phyloP scores from a whole-genome alignment of 2,329 filamentous ascomycete genomes.

The Fusarium sp. region DNA sequence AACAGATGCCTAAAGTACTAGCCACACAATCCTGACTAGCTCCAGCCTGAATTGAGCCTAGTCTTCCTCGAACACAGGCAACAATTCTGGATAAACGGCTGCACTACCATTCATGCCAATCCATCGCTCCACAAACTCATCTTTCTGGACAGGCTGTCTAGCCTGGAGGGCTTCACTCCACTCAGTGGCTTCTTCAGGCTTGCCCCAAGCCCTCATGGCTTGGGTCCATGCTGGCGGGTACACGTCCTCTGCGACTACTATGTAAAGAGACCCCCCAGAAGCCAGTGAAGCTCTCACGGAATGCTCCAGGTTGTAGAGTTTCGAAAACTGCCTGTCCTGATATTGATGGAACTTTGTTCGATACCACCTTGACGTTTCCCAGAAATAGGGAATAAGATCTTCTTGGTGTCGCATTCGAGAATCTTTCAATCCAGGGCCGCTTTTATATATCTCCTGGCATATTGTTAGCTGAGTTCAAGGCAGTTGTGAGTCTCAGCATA shows the following conservation, averaged over 20 bases:
- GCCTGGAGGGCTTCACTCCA: too few species aligned
- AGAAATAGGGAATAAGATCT: not conserved
- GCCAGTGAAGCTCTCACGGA: not conserved
- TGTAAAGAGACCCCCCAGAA: not conserved
- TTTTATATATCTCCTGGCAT: too few species aligned
- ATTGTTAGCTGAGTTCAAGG: not conserved
- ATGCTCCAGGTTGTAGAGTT: not conserved
- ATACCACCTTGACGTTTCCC: not conserved
- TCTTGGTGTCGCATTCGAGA: not conserved
- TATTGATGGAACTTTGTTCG: not conserved
- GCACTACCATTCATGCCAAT: too few species aligned
- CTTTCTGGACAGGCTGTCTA: too few species aligned
- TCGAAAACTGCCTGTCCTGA: not conserved
- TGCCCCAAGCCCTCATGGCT: not conserved
- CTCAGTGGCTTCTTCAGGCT: too few species aligned
- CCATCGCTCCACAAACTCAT: too few species aligned
- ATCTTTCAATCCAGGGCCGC: not conserved
- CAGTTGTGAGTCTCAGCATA: not conserved
- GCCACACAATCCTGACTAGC: too few species aligned
- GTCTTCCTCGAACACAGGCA: too few species aligned
- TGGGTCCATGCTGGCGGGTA: not conserved
- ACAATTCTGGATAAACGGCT: too few species aligned
- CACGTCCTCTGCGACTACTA: not conserved
- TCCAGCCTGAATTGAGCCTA: too few species aligned
- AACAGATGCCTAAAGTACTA: too few species aligned